A percentile compares a stretch with the other conserved stretches of the same genome.
These are phyloP conservation scores for Grosmannia penicillata DNA, from an alignment of 2,329 filamentous ascomycete species.

Conservation along the genomic window DNA sequence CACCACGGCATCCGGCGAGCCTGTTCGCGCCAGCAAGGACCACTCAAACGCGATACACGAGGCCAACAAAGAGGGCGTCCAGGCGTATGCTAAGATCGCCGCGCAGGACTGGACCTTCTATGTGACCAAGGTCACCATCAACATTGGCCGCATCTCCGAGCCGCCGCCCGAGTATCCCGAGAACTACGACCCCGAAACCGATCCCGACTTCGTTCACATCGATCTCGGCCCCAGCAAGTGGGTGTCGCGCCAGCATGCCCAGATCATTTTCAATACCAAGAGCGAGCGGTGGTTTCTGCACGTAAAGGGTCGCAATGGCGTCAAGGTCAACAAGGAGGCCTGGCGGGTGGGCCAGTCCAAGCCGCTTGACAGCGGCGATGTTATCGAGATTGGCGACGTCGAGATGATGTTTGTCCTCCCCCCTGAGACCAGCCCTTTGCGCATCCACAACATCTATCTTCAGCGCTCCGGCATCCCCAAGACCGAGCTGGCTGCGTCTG, in stretches of 20 bases:
- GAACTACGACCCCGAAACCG: constrained; percentile 27
- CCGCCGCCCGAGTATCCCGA: constrained; percentile 18
- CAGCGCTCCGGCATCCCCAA: constrained; percentile 46
- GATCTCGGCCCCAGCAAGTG: constrained; percentile 77
- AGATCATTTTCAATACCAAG: constrained; percentile 57
- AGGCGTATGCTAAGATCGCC: constrained; percentile 70
- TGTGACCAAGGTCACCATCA: constrained; percentile 58
- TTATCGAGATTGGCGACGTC: constrained; percentile 80
- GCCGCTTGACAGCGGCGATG: constrained; percentile 67
- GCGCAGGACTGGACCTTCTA: constrained; percentile 77
- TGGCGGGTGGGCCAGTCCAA: constrained; percentile 53
- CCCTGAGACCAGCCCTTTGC: constrained; percentile 48
- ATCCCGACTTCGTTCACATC: constrained; percentile 55
- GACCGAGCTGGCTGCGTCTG: constrained; percentile 9
- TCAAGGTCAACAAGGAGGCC: constrained; percentile 63
- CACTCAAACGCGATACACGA: constrained; percentile 51
- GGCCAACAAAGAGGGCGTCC: constrained; percentile 44
- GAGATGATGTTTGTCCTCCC: constrained; percentile 99
- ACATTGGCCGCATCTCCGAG: constrained; percentile 59
- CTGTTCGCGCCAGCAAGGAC: constrained; percentile 45
- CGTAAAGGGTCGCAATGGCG: constrained; percentile 83
- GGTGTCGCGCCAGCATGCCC: constrained; percentile 62
- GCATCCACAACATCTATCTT: constrained; percentile 54
- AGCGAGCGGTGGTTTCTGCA: constrained; percentile 65
- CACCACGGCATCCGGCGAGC: constrained; percentile 22